Conservation (phyloP, 2,329 filamentous ascomycete species). For the Pestalotiopsis sp. region DNA sequence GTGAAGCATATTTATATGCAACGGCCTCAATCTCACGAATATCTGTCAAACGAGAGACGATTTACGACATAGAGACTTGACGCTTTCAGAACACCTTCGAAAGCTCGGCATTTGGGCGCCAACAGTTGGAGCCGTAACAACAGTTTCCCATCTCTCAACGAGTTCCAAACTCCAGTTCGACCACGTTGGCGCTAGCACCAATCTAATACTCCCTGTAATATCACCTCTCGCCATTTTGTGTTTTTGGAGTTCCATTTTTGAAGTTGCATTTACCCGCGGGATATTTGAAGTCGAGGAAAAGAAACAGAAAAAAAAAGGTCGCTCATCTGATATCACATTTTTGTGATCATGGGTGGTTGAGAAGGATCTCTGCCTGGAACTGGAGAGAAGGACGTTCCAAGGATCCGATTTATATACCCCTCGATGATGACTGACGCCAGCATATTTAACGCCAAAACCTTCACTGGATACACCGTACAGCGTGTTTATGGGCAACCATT, state of each 20-base stretch:
- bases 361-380: neutral
- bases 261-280: slow-evolving; percentile 5
- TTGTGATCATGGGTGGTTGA: neutral
- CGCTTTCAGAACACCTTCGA: slow-evolving; percentile 18
- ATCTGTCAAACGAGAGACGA: slow-evolving; percentile 35
- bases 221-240: slow-evolving; percentile 22
- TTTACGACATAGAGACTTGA: slow-evolving; percentile 37
- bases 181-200: neutral
- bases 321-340: neutral
- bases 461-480: slow-evolving; percentile 38
- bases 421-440: slow-evolving; percentile 29
- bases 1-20: slow-evolving; percentile 15
- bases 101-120: slow-evolving; percentile 18
- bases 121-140: slow-evolving; percentile 13
- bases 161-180: slow-evolving; percentile 14
- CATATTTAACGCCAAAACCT: slow-evolving; percentile 21
- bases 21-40: slow-evolving; percentile 24
- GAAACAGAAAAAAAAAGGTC: slow-evolving; percentile 1
- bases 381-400: neutral
- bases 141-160: slow-evolving; percentile 18
- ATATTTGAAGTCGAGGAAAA: neutral
- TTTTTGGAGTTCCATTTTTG: slow-evolving; percentile 12
- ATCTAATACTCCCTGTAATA: slow-evolving; percentile 34
- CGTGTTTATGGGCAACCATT: slow-evolving; percentile 38
- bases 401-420: slow-evolving; percentile 27